phyloP scores from a whole-genome alignment of 192 early-diverging fungal genomes.

The Diversispora epigaea region DNA sequence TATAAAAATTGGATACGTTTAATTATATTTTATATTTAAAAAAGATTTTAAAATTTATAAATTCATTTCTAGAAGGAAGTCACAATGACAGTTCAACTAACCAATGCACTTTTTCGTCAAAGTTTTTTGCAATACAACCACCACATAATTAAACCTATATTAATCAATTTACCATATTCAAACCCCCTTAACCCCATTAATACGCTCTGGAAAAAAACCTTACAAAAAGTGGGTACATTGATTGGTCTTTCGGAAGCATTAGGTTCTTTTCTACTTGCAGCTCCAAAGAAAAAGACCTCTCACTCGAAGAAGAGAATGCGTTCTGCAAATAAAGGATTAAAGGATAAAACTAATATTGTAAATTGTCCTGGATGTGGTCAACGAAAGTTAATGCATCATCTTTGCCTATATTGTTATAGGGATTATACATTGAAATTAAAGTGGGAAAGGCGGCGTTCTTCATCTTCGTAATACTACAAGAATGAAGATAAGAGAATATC shows the following conservation, averaged over 20 bases:
- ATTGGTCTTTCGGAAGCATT: constrained; percentile 47
- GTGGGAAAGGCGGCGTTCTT: background rate
- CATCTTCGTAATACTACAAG: background rate
- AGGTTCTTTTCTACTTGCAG: constrained; percentile 73
- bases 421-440: constrained; percentile 34
- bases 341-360: constrained; percentile 66
- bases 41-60: too few relatives aligned
- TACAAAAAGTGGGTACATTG: background rate
- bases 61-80: too few relatives aligned
- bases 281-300: constrained; percentile 91
- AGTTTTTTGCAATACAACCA: too few relatives aligned
- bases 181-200: background rate
- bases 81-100: too few relatives aligned
- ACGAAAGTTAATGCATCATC: constrained; percentile 70
- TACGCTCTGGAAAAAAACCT: background rate
- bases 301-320: constrained; percentile 89
- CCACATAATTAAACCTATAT: too few relatives aligned
- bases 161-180: constrained; percentile 11
- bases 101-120: too few relatives aligned
- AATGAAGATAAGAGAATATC: too few relatives aligned
- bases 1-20: too few relatives aligned
- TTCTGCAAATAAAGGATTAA: constrained; percentile 72
- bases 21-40: too few relatives aligned
- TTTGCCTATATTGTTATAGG: constrained; percentile 73
- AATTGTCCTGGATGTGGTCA: constrained; percentile 78